phyloP scores from a whole-genome alignment of 441 rosid species.

The Francoa sonchifolia region DNA sequence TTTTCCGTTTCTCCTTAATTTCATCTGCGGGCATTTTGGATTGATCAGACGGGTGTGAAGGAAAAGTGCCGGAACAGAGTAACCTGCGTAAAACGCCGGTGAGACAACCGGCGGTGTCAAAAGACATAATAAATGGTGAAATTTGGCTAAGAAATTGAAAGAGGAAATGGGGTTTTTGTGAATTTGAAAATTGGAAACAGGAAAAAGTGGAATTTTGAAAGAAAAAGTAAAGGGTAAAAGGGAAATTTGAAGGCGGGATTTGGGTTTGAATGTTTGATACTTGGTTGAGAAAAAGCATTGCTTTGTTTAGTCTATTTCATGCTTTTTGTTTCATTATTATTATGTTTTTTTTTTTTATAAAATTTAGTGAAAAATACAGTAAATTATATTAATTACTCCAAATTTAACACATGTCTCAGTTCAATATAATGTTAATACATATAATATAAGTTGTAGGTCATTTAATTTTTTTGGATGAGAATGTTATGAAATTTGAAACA shows the following conservation, averaged over 20 bases:
- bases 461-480: too few relatives aligned
- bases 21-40: background rate
- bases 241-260: background rate
- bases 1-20: slow-evolving; percentile 2
- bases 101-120: slow-evolving; percentile 32
- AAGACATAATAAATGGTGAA: slow-evolving; percentile 24
- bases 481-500: too few relatives aligned
- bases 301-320: too few relatives aligned
- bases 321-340: too few relatives aligned
- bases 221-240: background rate
- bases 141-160: slow-evolving; percentile 14
- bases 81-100: slow-evolving; percentile 42
- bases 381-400: too few relatives aligned
- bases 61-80: slow-evolving; percentile 41
- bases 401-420: too few relatives aligned
- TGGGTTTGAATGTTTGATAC: slow-evolving; percentile 19
- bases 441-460: too few relatives aligned
- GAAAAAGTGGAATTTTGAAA: slow-evolving; percentile 4
- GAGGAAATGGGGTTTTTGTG: slow-evolving; percentile 7
- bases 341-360: too few relatives aligned
- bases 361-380: too few relatives aligned
- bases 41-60: slow-evolving; percentile 48
- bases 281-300: too few relatives aligned
- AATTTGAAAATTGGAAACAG: slow-evolving; percentile 11
- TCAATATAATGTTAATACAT: too few relatives aligned